phyloP scores from a whole-genome alignment of 108 stramenopile species.

The Bacterosira constricta region DNA sequence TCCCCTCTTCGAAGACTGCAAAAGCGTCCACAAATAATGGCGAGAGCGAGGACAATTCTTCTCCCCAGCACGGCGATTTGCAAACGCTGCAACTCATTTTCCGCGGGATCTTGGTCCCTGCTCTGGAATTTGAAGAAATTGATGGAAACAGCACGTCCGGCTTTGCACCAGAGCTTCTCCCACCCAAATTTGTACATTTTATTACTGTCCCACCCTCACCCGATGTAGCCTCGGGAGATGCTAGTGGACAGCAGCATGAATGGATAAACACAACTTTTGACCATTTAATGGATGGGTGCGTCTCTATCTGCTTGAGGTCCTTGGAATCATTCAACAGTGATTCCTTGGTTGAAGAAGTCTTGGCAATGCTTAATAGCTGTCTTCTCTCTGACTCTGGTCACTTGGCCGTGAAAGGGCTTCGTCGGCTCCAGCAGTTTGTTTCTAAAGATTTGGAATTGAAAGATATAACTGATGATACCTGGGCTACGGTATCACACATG shows the following conservation, averaged over 20 bases:
- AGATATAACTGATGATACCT: slow-evolving; percentile 66
- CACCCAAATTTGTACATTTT: slow-evolving; percentile 78
- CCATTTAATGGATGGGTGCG: slow-evolving; percentile 75
- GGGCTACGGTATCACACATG: slow-evolving; percentile 90
- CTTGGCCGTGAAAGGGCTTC: slow-evolving; percentile 73
- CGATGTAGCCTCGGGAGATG: slow-evolving; percentile 11
- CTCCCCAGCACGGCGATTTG: slow-evolving; percentile 54
- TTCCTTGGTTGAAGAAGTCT: slow-evolving; percentile 72
- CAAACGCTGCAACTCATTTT: slow-evolving; percentile 85
- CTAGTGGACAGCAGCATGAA: slow-evolving; percentile 20
- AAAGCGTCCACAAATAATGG: too few species aligned
- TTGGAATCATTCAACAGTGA: slow-evolving; percentile 68
- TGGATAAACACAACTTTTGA: slow-evolving; percentile 89
- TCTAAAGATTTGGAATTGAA: slow-evolving; percentile 62
- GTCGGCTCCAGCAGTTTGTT: slow-evolving; percentile 76
- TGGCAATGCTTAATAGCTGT: slow-evolving; percentile 86
- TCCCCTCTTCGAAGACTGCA: slow-evolving; percentile 26
- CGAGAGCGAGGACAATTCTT: slow-evolving; percentile 18
- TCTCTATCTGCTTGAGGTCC: slow-evolving; percentile 70
- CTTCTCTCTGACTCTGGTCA: slow-evolving; percentile 80
- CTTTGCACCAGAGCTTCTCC: slow-evolving; percentile 56
- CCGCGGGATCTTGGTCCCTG: slow-evolving; percentile 79
- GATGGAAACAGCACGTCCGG: slow-evolving; percentile 49
- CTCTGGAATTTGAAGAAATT: slow-evolving; percentile 81
- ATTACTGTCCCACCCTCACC: slow-evolving; percentile 38